Percentiles rank a stretch among this genome's conserved stretches.
These are phyloP conservation scores for Phalaenopsis aphrodite DNA, from an alignment of 106 monocot species.

Conservation along the genomic window DNA sequence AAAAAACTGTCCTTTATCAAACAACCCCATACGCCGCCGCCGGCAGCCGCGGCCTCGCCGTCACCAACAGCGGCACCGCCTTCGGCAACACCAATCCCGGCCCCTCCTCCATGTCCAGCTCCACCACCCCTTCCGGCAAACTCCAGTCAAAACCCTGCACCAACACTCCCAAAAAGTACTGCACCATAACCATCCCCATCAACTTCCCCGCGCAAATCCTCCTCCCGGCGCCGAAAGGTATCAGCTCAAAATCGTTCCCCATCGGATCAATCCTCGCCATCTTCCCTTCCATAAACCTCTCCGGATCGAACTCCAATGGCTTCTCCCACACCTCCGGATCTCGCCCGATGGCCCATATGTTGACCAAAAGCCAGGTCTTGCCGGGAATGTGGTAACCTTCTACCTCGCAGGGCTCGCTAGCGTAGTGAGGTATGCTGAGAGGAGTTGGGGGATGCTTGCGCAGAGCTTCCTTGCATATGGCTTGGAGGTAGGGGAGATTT, in stretches of 20 bases:
- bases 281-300: constrained; percentile 22
- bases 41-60: constrained; percentile 5
- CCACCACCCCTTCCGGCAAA: constrained; percentile 6
- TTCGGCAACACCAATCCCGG: constrained; percentile 25
- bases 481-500: constrained; percentile 26
- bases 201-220: constrained; percentile 17
- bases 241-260: constrained; percentile 13
- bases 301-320: constrained; percentile 26
- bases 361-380: constrained; percentile 19
- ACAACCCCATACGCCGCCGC: background rate
- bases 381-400: constrained; percentile 27
- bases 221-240: constrained; percentile 15
- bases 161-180: constrained; percentile 13
- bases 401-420: constrained; percentile 13
- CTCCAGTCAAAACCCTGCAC: constrained; percentile 28
- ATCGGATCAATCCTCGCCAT: background rate
- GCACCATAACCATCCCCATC: constrained; percentile 7
- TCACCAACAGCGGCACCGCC: constrained; percentile 12
- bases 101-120: constrained; percentile 14
- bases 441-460: constrained; percentile 33
- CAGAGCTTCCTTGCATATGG: constrained; percentile 29
- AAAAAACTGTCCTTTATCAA: too few species aligned
- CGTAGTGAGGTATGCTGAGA: constrained; percentile 24
- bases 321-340: constrained; percentile 31
- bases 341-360: constrained; percentile 36